Conservation (phyloP, 2,329 filamentous ascomycete species). For the Cyphellophora europaea region DNA sequence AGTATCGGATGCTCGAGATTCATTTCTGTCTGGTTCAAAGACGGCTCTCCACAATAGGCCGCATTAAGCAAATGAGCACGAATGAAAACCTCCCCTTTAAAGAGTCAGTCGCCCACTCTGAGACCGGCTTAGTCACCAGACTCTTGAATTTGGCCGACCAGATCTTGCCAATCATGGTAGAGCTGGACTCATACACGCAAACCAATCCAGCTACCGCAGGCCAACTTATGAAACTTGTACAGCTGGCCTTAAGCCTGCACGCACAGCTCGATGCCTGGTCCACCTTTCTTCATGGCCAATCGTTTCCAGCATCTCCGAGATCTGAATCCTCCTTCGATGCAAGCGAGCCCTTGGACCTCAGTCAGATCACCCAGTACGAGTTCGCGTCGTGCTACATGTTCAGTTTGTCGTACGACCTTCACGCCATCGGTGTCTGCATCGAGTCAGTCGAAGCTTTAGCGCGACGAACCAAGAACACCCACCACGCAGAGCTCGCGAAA, state of each 20-base stretch:
- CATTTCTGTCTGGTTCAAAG: constrained; percentile 1
- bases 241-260: neutral
- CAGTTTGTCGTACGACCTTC: neutral
- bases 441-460: neutral
- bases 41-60: constrained; percentile 1
- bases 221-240: neutral
- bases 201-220: neutral
- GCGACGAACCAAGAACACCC: neutral
- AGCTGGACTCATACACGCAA: constrained; percentile 1
- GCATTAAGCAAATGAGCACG: neutral
- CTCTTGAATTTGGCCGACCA: constrained; percentile 3
- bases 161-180: constrained; percentile 1
- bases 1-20: constrained; percentile 7
- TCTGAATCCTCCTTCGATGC: neutral
- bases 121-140: neutral
- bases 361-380: constrained; percentile 1
- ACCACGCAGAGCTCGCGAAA: neutral
- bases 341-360: constrained; percentile 1
- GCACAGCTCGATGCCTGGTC: neutral
- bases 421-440: neutral
- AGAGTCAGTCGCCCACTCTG: neutral
- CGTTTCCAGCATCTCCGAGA: neutral
- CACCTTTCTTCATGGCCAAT: neutral
- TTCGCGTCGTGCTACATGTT: neutral
- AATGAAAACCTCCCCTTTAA: neutral